Base-by-base conservation (phyloP, 108 stramenopile species). In the Epipyxis sp. region DNA sequence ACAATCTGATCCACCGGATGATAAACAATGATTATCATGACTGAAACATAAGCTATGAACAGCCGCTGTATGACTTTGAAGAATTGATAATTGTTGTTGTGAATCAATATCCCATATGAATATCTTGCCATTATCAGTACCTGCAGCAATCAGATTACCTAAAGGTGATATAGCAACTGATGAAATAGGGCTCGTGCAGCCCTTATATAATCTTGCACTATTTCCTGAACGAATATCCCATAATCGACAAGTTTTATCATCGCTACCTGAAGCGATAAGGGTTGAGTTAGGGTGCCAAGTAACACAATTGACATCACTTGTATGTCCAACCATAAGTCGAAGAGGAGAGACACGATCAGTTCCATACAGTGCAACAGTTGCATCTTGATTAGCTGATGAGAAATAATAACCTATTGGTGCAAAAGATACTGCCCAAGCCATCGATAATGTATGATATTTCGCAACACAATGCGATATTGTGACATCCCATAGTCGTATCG, bases 171-270 rank as follows among this genome's bases (percentile, higher is more conserved):
- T 6, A 35, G 27, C 6, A 13, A 65, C 6, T 29, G 61, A 29
- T 32, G 61, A 35, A 13, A 65, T 65, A 65, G 61, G 61, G 10
- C 34, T 37, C 10, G 27, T 65, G 25, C 13, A 65, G 3, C 35
- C 34, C 10, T 25, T 16, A 6, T 32, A 65, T 35, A 65, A 6
- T 65, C 61, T 16, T 6, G 25, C 61, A 65, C 61, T 13, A 35
- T 65, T 25, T 37, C 30, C 61, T 35, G 3, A 13, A 65, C 61
- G 61, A 65, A 65, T 65, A 65, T 65, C 61, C 61, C 61, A 65
- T 6, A 65, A 32, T 35, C 61, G 61, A 6, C 6, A 10, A 13
- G 34, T 13, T 6, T 37, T 29, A 37, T 65, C 61, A 65, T 65
- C 61, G 3, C 61, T 25, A 65, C 61, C 61, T 13, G 61, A 65